Conservation (phyloP, 225 moss, liverwort and hornwort species). For the Antitrichia curtipendula region DNA sequence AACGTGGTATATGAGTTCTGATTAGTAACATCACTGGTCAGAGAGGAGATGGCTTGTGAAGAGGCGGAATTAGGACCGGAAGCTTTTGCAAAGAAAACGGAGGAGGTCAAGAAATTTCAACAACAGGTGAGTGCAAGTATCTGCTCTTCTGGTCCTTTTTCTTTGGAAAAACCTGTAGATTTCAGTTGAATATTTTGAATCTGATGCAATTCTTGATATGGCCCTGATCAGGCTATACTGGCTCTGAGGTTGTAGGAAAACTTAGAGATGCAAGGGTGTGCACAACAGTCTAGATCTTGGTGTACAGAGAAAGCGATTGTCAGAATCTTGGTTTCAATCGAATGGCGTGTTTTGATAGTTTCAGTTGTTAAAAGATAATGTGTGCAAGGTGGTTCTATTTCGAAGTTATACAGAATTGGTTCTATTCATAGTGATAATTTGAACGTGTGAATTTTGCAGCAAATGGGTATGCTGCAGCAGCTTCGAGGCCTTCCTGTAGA, state of each 20-base stretch:
- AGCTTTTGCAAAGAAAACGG: constrained; percentile 47
- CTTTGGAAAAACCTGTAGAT: not conserved
- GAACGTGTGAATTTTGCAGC: constrained; percentile 25
- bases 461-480: constrained; percentile 48
- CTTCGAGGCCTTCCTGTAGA: constrained; percentile 43
- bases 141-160: not conserved
- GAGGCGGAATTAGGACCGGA: constrained; percentile 55
- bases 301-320: not conserved
- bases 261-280: not conserved
- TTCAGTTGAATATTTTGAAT: not conserved
- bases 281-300: not conserved
- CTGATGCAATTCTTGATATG: not conserved
- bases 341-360: not conserved
- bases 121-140: constrained; percentile 23
- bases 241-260: not conserved
- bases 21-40: not conserved
- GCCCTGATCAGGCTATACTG: not conserved
- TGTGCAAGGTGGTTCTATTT: not conserved
- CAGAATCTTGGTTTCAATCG: not conserved
- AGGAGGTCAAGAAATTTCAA: constrained; percentile 46
- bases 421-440: not conserved
- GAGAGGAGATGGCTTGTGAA: constrained; percentile 65
- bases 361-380: not conserved
- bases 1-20: not conserved
- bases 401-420: not conserved